Evolutionary conservation across 306 rosid genomes (phyloP).

Genomic region (Hippophae rhamnoides): DNA sequence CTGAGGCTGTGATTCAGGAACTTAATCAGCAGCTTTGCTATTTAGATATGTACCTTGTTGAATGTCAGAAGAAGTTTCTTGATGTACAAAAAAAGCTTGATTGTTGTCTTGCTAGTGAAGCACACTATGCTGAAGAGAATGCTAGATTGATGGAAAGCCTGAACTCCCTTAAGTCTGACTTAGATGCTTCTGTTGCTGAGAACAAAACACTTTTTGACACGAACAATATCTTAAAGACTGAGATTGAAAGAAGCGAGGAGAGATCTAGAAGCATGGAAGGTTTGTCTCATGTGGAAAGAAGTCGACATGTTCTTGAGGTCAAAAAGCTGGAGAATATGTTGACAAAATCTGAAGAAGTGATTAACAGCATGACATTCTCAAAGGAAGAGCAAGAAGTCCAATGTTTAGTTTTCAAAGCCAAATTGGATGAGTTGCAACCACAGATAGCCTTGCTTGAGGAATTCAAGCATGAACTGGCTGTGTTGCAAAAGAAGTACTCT

Average conservation of each 20-base stretch:
- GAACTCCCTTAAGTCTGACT: slow-evolving; percentile 43
- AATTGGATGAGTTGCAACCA: no score
- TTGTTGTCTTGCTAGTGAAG: slow-evolving; percentile 43
- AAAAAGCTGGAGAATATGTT: slow-evolving; percentile 52
- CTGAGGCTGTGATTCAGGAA: slow-evolving; percentile 37
- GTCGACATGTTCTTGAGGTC: slow-evolving; percentile 37
- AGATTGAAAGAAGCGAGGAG: slow-evolving; percentile 39
- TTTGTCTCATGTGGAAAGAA: slow-evolving; percentile 22
- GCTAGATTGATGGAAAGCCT: slow-evolving; percentile 45
- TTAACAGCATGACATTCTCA: no score
- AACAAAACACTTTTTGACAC: slow-evolving; percentile 42
- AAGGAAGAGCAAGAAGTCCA: no score
- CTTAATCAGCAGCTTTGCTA: slow-evolving; percentile 38
- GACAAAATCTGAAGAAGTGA: slow-evolving; percentile 18
- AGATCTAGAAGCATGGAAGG: slow-evolving; percentile 29
- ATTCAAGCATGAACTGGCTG: slow-evolving; percentile 40
- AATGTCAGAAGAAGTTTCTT: slow-evolving; percentile 40
- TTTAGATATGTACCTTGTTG: slow-evolving; percentile 37
- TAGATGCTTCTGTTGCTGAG: slow-evolving; percentile 43
- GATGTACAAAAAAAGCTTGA: slow-evolving; percentile 40
- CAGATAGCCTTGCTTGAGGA: no score
- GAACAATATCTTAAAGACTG: slow-evolving; percentile 30
- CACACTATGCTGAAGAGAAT: slow-evolving; percentile 52
- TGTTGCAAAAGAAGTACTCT: slow-evolving; percentile 45
- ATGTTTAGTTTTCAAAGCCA: no score